phyloP scores from a whole-genome alignment of 768 basidiomycete species.

The Russula olivacea region DNA sequence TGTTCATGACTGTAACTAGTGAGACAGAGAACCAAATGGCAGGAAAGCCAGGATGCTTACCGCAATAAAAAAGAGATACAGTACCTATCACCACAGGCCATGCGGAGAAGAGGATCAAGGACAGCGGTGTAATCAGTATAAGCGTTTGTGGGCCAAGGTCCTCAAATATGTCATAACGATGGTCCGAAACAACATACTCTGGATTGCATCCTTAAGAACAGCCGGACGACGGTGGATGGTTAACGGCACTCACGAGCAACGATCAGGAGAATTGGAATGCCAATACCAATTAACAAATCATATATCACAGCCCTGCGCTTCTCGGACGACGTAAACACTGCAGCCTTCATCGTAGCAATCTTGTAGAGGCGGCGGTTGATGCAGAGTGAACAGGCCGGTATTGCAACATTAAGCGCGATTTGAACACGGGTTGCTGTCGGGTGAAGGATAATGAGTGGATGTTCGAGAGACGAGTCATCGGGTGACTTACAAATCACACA shows the following conservation, averaged over 20 bases:
- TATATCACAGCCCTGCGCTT: neutral
- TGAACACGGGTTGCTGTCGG: conserved; percentile 37
- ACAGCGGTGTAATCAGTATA: conserved; percentile 28
- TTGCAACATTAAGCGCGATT: conserved; percentile 33
- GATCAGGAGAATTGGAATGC: conserved; percentile 14
- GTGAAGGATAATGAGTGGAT: neutral
- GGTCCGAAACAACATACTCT: neutral
- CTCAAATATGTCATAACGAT: conserved; percentile 28
- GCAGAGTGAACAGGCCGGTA: conserved; percentile 39
- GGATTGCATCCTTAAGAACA: neutral
- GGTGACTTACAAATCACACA: neutral
- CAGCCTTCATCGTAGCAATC: conserved; percentile 35
- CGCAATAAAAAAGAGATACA: conserved; percentile 34
- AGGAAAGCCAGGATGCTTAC: conserved; percentile 28
- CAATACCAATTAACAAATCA: conserved; percentile 30
- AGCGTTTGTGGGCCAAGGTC: no score
- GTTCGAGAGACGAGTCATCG: neutral
- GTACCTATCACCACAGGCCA: conserved; percentile 27
- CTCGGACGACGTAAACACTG: conserved; percentile 27
- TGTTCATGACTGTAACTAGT: conserved; percentile 25
- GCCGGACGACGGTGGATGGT: no score
- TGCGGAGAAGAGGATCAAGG: conserved; percentile 32
- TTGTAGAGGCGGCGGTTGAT: conserved; percentile 47
- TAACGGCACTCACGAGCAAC: neutral
- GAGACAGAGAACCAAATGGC: neutral